Evolutionary conservation across 805 yeast genomes (phyloP).

Genomic region (Yarrowia sp.): DNA sequence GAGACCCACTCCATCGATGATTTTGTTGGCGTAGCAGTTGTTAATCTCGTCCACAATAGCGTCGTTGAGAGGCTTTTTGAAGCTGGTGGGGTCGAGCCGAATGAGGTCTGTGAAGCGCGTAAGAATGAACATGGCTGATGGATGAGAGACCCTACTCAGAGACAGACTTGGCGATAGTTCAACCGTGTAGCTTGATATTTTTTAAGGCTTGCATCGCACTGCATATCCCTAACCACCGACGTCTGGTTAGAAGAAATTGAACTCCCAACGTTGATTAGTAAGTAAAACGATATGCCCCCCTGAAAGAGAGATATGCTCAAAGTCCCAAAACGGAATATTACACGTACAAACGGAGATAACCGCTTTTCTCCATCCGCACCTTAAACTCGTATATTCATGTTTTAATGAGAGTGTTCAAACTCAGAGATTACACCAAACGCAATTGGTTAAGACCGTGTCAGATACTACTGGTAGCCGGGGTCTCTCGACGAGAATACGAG

Average conservation of each 20-base stretch:
- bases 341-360: not conserved
- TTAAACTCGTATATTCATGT: not conserved
- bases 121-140: conserved; percentile 68
- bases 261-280: conserved; percentile 31
- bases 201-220: conserved; percentile 21
- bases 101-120: conserved; percentile 78
- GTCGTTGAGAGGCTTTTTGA: conserved; percentile 64
- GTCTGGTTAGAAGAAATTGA: too few relatives aligned
- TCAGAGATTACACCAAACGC: not conserved
- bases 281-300: not conserved
- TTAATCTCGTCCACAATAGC: conserved; percentile 79
- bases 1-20: conserved; percentile 79
- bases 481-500: not conserved
- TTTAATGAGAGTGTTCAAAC: not conserved
- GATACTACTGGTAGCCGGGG: not conserved
- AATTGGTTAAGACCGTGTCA: not conserved
- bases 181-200: not conserved
- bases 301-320: not conserved
- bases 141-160: not conserved
- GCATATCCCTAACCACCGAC: conserved; percentile 15
- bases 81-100: conserved; percentile 81
- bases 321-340: not conserved
- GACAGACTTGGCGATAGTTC: conserved; percentile 27
- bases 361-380: not conserved
- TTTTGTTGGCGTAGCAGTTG: conserved; percentile 79